These are phyloP conservation scores for Protomyces pachydermus DNA, from an alignment of 1,139 yeast genomes.

Conservation along the genomic window DNA sequence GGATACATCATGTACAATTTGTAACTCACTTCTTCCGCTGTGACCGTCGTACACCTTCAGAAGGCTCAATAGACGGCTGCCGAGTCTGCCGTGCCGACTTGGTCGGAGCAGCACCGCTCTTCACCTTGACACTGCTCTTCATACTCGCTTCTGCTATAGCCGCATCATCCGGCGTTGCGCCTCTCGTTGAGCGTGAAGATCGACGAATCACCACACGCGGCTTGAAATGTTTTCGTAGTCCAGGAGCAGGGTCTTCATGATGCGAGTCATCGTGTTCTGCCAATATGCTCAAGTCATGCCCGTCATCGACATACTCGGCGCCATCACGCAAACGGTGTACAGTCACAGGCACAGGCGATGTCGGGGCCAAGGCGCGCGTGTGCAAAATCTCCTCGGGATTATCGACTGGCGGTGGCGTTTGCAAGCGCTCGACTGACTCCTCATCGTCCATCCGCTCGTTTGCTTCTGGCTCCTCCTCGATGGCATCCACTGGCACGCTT, in stretches of 20 bases:
- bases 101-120: neutral
- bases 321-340: conserved; percentile 17
- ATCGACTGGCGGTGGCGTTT: neutral
- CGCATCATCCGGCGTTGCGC: neutral
- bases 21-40: neutral
- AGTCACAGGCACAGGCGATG: neutral
- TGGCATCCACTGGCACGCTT: too few relatives aligned
- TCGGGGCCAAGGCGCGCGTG: neutral
- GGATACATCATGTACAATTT: too few relatives aligned
- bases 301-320: conserved; percentile 12
- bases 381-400: neutral
- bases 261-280: neutral
- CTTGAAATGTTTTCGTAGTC: too few relatives aligned
- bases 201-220: neutral
- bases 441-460: neutral
- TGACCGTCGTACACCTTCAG: neutral
- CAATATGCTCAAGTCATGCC: neutral
- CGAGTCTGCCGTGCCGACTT: neutral
- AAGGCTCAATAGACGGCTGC: neutral
- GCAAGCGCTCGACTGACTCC: neutral
- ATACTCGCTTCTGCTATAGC: too few relatives aligned
- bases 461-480: neutral
- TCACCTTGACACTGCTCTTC: too few relatives aligned
- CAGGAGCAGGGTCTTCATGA: neutral
- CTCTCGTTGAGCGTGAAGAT: neutral